Evolutionary conservation across 306 rosid species (phyloP).

Genomic region (Quercus variabilis): DNA sequence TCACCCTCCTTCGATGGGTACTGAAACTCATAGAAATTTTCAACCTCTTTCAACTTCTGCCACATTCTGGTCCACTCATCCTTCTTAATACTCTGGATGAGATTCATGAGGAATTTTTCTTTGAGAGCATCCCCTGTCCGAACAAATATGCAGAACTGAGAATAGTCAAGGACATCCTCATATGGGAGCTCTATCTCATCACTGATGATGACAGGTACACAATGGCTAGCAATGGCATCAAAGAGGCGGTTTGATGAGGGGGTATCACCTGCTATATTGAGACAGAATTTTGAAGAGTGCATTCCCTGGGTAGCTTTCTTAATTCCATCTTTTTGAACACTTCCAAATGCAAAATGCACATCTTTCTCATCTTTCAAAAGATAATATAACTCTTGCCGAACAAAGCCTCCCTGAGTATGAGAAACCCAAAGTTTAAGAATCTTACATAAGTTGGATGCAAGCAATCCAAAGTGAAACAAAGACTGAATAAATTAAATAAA

Average conservation of each 20-base stretch:
- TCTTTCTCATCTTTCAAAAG: slow-evolving; percentile 67
- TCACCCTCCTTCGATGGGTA: slow-evolving; percentile 66
- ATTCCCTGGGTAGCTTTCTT: slow-evolving; percentile 55
- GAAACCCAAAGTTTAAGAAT: background rate
- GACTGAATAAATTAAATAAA: background rate
- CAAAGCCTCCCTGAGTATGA: slow-evolving; percentile 60
- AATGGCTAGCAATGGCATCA: slow-evolving; percentile 76
- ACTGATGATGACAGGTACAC: slow-evolving; percentile 78
- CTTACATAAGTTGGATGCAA: background rate
- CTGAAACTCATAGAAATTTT: slow-evolving; percentile 58
- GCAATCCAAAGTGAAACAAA: background rate
- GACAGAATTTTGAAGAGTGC: slow-evolving; percentile 81
- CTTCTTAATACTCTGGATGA: slow-evolving; percentile 46
- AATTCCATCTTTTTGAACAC: slow-evolving; percentile 55
- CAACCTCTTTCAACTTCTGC: slow-evolving; percentile 64
- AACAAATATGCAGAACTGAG: slow-evolving; percentile 69
- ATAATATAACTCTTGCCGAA: slow-evolving; percentile 62
- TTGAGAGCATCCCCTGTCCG: slow-evolving; percentile 66
- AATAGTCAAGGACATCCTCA: slow-evolving; percentile 76
- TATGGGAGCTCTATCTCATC: slow-evolving; percentile 78
- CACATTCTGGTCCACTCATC: slow-evolving; percentile 84
- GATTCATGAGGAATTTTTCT: slow-evolving; percentile 45
- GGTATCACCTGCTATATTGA: slow-evolving; percentile 82
- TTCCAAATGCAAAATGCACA: slow-evolving; percentile 79
- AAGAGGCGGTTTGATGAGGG: slow-evolving; percentile 86